Base-by-base conservation (phyloP, 495 filamentous ascomycete genomes). In the Penicilliopsis zonata region DNA sequence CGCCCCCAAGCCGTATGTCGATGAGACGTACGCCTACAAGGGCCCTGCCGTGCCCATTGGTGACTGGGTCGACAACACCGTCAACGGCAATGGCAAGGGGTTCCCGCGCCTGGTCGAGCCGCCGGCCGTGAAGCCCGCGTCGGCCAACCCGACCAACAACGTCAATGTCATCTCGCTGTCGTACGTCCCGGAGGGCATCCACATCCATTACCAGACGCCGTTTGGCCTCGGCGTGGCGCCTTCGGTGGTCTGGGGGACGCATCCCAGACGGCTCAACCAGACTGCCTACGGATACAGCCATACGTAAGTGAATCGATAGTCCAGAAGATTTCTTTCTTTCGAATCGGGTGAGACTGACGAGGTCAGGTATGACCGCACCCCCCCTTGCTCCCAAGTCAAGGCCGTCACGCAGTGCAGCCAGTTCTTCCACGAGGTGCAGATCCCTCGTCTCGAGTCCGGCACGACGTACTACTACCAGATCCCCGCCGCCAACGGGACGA, bases 161-260 rank as follows among this genome's bases (percentile, higher is more conserved):
- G 46, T 71, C 44, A 69, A 71, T 43, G 65, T 71, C 29, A 69
- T 71, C 36, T 57, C 57, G 10, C 27, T 64, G 31, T 57, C 64
- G 2, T 71, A 69, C 37, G 17, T 69, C 12, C 65, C 64, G 0
- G 43, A 55, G 23, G 67, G 67, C 14, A 58, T 69, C 35, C 65
- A 63, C 40, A 55, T 69, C 35, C 67, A 69, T 46, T 71, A 60
- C 44, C 67, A 71, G 49, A 71, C 67, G 7, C 65, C 67, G 6
- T 71, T 69, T 34, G 67, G 67, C 5, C 37, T 71, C 30, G 60
- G 57, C 4, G 37, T 38, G 12, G 36, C 45, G 8, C 64, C 67
- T 1, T 40, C 49, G 2, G 51, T 71, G 13, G 38, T 55, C 10
- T 71, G 54, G 47, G 67, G 67, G 9, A 51, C 36, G 10, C 35